Evolutionary conservation across 805 yeast species (phyloP), one percentile per base, ranked within the genome.

Genomic region (Metschnikowia noctiluminum): DNA sequence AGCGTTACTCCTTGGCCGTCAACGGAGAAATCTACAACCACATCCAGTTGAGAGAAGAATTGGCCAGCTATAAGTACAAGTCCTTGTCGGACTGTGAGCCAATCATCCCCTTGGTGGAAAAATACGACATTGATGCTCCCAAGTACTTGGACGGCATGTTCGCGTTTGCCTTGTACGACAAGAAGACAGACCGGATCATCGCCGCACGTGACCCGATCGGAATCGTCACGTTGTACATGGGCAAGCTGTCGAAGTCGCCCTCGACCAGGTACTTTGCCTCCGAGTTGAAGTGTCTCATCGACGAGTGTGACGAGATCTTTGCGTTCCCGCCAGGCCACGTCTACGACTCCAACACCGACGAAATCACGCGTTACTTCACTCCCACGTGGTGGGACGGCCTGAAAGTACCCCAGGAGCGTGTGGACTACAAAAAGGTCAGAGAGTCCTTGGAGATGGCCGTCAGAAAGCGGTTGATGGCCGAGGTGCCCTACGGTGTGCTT

Each of bases 191-290:
- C 74, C 81, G 99, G 62, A 82, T 94, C 52, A 74, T 91, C 53
- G 99, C 99, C 53, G 97, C 99, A 46, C 84, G 99, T 75, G 99
- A 94, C 70, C 99, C 99, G 48, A 88, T 94, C 59, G 99, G 99
- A 64, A 85, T 94, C 66, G 91, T 96, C 55, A 90, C 99, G 48
- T 76, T 94, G 64, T 94, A 94, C 80, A 85, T 91, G 89, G 99
- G 99, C 60, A 82, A 89, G 66, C 76, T 83, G 37, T 68, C 79
- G 42, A 76, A 82, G 51, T 64, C 69, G 50, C 96, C 96, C 56
- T 75, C 82, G 62, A 80, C 97, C 12, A 82, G 89, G 35, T 92
- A 77, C 73, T 94, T 94, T 63, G 95, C 99, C 32, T 85, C 95
- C 48, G 99, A 94, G 75, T 79, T 94, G 70, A 94, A 94, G 77